These are phyloP conservation scores for Tetrapisispora nanseiensis DNA, from an alignment of 805 yeast species.

Conservation along the genomic window DNA sequence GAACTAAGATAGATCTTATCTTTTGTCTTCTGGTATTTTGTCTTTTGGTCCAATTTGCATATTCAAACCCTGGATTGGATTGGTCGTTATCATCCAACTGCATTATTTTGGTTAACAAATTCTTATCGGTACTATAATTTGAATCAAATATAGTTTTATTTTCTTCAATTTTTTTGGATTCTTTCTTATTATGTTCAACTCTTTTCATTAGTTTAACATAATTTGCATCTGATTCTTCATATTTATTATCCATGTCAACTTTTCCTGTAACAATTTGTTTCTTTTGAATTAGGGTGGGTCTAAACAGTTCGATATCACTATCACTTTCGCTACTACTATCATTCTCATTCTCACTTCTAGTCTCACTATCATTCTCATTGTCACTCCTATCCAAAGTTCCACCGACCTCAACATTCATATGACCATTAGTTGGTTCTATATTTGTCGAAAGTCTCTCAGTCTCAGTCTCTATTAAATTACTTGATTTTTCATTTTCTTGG, in stretches of 20 bases:
- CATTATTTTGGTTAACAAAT: constrained; percentile 14
- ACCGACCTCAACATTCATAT: neutral
- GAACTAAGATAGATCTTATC: constrained; percentile 15
- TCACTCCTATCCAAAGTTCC: no score
- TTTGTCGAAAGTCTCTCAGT: neutral
- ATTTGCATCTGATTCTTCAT: neutral
- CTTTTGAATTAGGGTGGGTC: constrained; percentile 24
- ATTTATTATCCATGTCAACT: neutral
- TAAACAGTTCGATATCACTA: constrained; percentile 16
- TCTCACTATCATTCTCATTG: neutral
- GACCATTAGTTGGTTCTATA: neutral
- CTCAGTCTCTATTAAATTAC: neutral
- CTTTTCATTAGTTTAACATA: constrained; percentile 8
- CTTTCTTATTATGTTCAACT: constrained; percentile 9
- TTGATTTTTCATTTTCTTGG: no score
- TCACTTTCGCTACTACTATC: constrained; percentile 11
- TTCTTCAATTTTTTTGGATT: constrained; percentile 7
- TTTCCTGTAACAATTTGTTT: constrained; percentile 5
- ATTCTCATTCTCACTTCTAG: no score
- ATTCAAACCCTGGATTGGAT: constrained; percentile 17
- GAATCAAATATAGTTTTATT: constrained; percentile 6
- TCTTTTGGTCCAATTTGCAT: constrained; percentile 17
- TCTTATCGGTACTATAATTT: constrained; percentile 21
- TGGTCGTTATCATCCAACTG: constrained; percentile 22
- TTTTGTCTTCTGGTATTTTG: constrained; percentile 13